Percentiles rank a stretch among this genome's conserved stretches.
Conservation (phyloP, 768 basidiomycete species). For the Sarcodon aspratus region DNA sequence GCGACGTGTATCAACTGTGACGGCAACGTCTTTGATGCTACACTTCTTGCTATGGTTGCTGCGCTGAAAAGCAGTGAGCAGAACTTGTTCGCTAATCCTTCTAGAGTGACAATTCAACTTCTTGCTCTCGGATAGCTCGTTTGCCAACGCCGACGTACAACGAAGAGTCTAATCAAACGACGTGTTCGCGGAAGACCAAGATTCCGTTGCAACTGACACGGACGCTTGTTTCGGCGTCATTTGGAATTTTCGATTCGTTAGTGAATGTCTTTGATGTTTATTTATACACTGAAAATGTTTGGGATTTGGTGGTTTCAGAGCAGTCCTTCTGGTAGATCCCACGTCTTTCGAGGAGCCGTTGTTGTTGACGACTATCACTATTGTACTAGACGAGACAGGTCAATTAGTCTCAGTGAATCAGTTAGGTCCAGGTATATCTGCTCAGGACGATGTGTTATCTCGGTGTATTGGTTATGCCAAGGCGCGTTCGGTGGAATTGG, state of each 20-base stretch:
- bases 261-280: slow-evolving; percentile 13
- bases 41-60: slow-evolving; percentile 77
- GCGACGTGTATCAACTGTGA: slow-evolving; percentile 96
- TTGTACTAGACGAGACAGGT: slow-evolving; percentile 43
- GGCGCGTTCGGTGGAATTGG: slow-evolving; percentile 2
- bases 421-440: slow-evolving; percentile 32
- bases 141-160: slow-evolving; percentile 66
- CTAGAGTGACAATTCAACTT: not conserved
- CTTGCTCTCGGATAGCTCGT: slow-evolving; percentile 31
- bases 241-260: slow-evolving; percentile 78
- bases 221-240: slow-evolving; percentile 44
- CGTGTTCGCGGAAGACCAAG: slow-evolving; percentile 41
- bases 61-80: slow-evolving; percentile 76
- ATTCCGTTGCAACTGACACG: slow-evolving; percentile 35
- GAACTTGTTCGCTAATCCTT: too few relatives aligned
- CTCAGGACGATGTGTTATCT: slow-evolving; percentile 20
- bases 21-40: slow-evolving; percentile 89
- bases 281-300: not conserved
- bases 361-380: slow-evolving; percentile 56
- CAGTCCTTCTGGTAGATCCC: slow-evolving; percentile 43
- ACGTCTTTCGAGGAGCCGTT: slow-evolving; percentile 87
- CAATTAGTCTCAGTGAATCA: slow-evolving; percentile 43
- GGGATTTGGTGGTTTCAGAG: not conserved
- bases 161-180: slow-evolving; percentile 50
- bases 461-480: slow-evolving; percentile 30